Conservation (phyloP, 768 basidiomycete genomes). For the Leccinum pellstonianum region DNA sequence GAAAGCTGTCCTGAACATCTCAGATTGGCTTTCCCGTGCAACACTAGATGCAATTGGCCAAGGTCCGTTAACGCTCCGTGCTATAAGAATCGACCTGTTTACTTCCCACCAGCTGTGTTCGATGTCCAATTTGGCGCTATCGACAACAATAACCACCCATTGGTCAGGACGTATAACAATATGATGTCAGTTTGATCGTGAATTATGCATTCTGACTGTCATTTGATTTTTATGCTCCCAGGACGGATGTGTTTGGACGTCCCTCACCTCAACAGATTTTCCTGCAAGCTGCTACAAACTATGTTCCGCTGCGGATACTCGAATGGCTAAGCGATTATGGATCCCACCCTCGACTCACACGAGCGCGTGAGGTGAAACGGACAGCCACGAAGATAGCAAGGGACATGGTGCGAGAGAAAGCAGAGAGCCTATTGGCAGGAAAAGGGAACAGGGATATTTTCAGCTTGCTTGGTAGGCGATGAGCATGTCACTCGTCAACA, state of each 20-base stretch:
- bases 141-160: slow-evolving; percentile 9
- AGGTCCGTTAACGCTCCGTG: slow-evolving; percentile 27
- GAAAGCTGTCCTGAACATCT: not conserved
- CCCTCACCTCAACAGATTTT: slow-evolving; percentile 21
- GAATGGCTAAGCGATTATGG: slow-evolving; percentile 34
- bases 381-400: slow-evolving; percentile 7
- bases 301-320: slow-evolving; percentile 22
- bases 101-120: slow-evolving; percentile 26
- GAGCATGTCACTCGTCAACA: not conserved
- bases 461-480: slow-evolving; percentile 39
- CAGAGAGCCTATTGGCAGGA: slow-evolving; percentile 11
- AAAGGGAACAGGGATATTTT: slow-evolving; percentile 18
- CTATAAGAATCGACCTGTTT: not conserved
- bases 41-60: slow-evolving; percentile 40
- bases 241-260: slow-evolving; percentile 16
- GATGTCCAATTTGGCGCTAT: slow-evolving; percentile 43
- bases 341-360: slow-evolving; percentile 19
- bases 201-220: slow-evolving; percentile 4
- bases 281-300: slow-evolving; percentile 8
- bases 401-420: slow-evolving; percentile 20
- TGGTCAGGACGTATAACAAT: slow-evolving; percentile 12
- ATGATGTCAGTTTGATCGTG: slow-evolving; percentile 9
- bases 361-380: slow-evolving; percentile 12
- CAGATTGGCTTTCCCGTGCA: not conserved
- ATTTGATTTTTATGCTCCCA: slow-evolving; percentile 9